Conservation (phyloP, 768 basidiomycete genomes). For the Calocybe gangraenosa region DNA sequence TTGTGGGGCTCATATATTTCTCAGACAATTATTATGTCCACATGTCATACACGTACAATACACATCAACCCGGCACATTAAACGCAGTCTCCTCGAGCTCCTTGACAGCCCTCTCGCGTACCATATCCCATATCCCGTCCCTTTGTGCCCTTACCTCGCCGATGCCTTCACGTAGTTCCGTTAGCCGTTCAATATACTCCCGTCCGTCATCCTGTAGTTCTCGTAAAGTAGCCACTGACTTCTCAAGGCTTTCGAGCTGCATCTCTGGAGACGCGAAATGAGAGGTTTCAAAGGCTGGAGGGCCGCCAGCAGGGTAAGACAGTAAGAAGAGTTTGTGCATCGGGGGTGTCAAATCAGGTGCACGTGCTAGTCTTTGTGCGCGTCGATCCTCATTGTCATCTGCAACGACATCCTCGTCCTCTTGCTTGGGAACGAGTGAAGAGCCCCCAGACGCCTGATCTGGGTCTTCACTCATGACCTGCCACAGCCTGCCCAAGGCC, state of each 20-base stretch:
- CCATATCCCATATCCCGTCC: slow-evolving; percentile 70
- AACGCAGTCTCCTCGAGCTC: slow-evolving; percentile 69
- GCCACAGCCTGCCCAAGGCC: slow-evolving; percentile 78
- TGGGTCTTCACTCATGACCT: slow-evolving; percentile 72
- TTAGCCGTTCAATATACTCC: slow-evolving; percentile 80
- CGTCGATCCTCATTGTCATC: slow-evolving; percentile 34
- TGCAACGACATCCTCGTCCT: slow-evolving; percentile 59
- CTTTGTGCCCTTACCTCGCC: slow-evolving; percentile 73
- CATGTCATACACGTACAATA: no score
- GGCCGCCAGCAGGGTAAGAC: slow-evolving; percentile 42
- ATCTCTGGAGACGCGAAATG: slow-evolving; percentile 62
- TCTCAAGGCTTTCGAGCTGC: slow-evolving; percentile 70
- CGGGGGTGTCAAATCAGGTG: slow-evolving; percentile 63
- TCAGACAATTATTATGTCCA: background rate
- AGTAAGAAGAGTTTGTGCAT: slow-evolving; percentile 66
- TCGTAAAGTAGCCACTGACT: slow-evolving; percentile 65
- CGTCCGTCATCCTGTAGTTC: slow-evolving; percentile 85
- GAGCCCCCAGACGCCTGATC: slow-evolving; percentile 32
- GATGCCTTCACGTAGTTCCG: slow-evolving; percentile 78
- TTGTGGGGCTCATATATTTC: background rate
- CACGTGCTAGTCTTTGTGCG: slow-evolving; percentile 44
- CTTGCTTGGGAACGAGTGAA: slow-evolving; percentile 60
- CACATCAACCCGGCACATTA: slow-evolving; percentile 24
- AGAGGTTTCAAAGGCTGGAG: slow-evolving; percentile 50
- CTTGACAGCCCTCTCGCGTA: slow-evolving; percentile 68